Percentiles rank a stretch among this genome's conserved stretches.
Conservation (phyloP, 192 early-diverging fungal species). For the Backusella westeae region DNA sequence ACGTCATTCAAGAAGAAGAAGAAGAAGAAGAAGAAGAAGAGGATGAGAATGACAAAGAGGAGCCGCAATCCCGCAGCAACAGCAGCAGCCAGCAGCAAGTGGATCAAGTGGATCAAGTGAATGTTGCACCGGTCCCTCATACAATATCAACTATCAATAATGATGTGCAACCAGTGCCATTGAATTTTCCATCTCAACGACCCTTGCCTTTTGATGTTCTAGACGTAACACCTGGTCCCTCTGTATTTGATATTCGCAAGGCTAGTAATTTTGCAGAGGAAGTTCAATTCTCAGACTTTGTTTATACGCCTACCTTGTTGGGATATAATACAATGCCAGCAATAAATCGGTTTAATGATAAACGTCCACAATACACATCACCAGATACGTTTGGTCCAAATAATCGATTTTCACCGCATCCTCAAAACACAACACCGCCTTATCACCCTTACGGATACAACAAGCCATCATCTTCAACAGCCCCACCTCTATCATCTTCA, state of each 20-base stretch:
- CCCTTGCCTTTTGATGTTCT: neutral
- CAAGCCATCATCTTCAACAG: neutral
- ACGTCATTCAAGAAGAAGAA: neutral
- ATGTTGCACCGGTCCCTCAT: neutral
- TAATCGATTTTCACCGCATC: neutral
- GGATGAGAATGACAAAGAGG: neutral
- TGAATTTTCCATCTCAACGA: neutral
- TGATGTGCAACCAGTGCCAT: neutral
- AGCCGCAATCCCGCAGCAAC: neutral
- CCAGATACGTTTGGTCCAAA: neutral
- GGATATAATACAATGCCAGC: neutral
- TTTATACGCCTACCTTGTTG: slow-evolving; percentile 25
- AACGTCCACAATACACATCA: neutral
- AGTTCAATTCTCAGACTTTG: slow-evolving; percentile 26
- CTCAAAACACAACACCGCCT: neutral
- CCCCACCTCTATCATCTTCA: neutral
- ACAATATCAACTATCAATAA: neutral
- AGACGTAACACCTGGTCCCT: neutral
- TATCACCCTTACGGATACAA: neutral
- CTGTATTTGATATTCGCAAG: neutral
- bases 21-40: neutral
- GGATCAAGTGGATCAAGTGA: neutral
- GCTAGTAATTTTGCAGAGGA: neutral
- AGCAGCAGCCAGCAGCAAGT: neutral
- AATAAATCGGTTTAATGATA: neutral